Evolutionary conservation across 2,329 filamentous ascomycete species (phyloP), one percentile per base, ranked within the genome.

Genomic region (Ilyonectria mors-panacis): DNA sequence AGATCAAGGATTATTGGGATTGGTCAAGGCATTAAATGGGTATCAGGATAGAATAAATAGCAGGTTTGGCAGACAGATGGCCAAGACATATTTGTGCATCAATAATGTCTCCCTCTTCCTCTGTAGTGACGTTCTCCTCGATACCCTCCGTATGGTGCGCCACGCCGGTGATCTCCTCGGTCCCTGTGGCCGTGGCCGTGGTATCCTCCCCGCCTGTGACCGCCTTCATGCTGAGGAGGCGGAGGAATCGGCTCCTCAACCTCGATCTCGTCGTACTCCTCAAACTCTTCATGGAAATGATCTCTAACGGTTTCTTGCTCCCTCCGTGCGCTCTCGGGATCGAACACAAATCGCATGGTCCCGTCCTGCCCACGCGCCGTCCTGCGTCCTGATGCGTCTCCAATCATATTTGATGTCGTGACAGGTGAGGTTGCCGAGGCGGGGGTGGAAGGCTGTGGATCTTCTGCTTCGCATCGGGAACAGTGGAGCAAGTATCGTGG

Each of bases 301-400:
- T 87, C 85, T 4, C 86, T 86, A 2, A 95, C 92, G 13, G 87
- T 85, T 13, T 87, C 86, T 73, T 89, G 88, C 81, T 99, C 96
- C 17, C 86, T 85, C 53, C 88, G 87, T 2, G 94, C 94, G 56
- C 92, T 88, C 61, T 92, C 91, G 0, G 91, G 89, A 70, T 97
- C 93, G 55, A 98, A 91, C 81, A 98, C 94, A 79, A 97, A 98
- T 7, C 96, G 89, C 71, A 97, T 90, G 0, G 95, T 97, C 7
- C 93, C 93, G 23, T 94, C 92, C 74, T 87, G 79, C 77, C 85
- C 73, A 80, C 84, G 69, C 75, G 79, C 78, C 6, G 78, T 76
- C 1, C 79, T 71, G 10, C 75, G 71, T 13, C 77, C 74, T 0
- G 78, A 75, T 2, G 77, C 72, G 37, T 80, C 78, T 8, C 81